Evolutionary conservation across 345 rosid genomes (phyloP).

Genomic region (Adansonia digitata): DNA sequence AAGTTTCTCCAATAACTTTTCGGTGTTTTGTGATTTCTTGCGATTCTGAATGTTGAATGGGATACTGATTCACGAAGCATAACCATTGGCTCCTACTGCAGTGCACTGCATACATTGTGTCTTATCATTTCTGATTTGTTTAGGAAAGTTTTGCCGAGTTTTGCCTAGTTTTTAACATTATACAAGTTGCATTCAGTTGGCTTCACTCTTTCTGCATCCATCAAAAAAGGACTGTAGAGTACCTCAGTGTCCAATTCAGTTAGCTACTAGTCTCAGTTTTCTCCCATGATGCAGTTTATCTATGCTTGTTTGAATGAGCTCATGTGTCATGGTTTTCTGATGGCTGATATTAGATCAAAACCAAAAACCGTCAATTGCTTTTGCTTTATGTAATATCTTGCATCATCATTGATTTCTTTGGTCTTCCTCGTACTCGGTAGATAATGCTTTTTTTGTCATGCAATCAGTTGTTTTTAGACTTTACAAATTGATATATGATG

Average conservation of each 20-base stretch:
- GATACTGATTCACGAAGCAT: background rate
- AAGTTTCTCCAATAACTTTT: background rate
- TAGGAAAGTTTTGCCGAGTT: background rate
- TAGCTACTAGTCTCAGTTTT: background rate
- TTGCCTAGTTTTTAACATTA: constrained; percentile 1
- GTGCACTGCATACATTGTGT: background rate
- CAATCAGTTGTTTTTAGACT: background rate
- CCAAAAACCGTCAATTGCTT: background rate
- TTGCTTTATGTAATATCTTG: background rate
- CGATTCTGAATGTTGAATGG: background rate
- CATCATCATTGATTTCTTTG: background rate
- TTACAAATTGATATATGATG: background rate
- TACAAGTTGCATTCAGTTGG: background rate
- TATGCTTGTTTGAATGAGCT: background rate
- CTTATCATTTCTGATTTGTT: background rate
- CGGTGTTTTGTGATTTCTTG: background rate
- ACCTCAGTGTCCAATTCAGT: background rate
- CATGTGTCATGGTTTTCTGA: background rate
- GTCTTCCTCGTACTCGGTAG: background rate
- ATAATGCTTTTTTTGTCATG: background rate
- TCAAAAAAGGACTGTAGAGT: background rate
- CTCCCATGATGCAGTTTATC: background rate
- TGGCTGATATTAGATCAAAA: background rate
- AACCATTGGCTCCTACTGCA: background rate
- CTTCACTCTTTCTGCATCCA: background rate